A percentile compares a stretch with the other conserved stretches of the same genome.
phyloP scores from a whole-genome alignment of 306 rosid species.

The Quercus engelmannii region DNA sequence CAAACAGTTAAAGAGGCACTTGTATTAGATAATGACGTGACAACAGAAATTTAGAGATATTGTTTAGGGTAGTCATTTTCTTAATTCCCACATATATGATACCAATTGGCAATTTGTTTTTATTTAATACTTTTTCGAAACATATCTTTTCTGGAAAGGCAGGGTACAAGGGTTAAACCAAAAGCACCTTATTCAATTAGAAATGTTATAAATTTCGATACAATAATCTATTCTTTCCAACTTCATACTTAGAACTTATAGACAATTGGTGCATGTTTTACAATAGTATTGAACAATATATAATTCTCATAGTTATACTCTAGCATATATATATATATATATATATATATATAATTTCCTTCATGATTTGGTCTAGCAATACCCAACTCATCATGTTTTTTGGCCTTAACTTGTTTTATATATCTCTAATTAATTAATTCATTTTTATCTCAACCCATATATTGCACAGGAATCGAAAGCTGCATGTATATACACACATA shows the following conservation, averaged over 20 bases:
- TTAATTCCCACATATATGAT: neutral
- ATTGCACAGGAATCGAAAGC: neutral
- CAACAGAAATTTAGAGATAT: neutral
- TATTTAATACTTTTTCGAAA: neutral
- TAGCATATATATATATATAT: too few species aligned
- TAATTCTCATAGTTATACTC: too few species aligned
- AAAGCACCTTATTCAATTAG: neutral
- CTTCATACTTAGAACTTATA: neutral
- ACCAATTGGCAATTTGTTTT: neutral
- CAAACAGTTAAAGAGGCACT: constrained; percentile 6
- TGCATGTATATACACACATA: too few species aligned
- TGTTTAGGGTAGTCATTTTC: neutral
- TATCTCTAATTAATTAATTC: neutral
- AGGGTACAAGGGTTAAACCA: neutral
- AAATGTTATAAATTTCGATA: neutral
- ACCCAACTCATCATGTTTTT: too few species aligned
- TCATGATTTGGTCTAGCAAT: too few species aligned
- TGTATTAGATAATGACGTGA: neutral
- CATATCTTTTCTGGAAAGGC: neutral
- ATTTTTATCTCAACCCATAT: neutral
- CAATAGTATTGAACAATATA: too few species aligned
- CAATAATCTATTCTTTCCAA: neutral
- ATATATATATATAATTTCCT: too few species aligned
- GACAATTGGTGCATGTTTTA: neutral
- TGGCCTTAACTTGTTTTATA: too few species aligned